A percentile compares a stretch with the other conserved stretches of the same genome.
Conservation (phyloP, 306 rosid genomes). For the Astragalus membranaceus region DNA sequence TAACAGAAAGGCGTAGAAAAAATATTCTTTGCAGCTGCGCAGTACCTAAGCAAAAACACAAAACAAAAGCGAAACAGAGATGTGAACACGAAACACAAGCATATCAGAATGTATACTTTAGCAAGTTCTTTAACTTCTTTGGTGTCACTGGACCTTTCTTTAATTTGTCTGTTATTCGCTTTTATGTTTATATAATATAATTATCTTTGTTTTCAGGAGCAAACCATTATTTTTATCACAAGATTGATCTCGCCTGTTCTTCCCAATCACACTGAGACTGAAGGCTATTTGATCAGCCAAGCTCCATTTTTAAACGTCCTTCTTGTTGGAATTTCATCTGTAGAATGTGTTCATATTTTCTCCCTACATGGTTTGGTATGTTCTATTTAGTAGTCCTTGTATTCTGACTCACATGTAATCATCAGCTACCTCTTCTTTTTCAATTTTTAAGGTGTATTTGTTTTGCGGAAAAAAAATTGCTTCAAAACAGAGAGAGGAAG, state of each 20-base stretch:
- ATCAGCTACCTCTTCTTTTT: neutral
- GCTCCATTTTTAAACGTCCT: conserved; percentile 74
- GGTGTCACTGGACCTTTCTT: conserved; percentile 2
- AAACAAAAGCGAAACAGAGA: too few species aligned
- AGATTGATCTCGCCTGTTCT: conserved; percentile 60
- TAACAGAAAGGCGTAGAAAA: neutral
- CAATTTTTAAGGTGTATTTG: neutral
- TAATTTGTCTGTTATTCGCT: neutral
- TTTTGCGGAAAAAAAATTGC: neutral
- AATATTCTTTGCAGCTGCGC: neutral
- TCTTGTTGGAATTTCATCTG: conserved; percentile 66
- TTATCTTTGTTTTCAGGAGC: conserved; percentile 62
- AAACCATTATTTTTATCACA: conserved; percentile 49
- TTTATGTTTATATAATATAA: conserved; percentile 14
- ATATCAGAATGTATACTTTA: neutral
- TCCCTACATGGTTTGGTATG: conserved; percentile 94
- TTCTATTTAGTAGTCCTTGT: conserved; percentile 6
- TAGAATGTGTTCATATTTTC: conserved; percentile 76
- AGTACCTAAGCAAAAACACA: neutral
- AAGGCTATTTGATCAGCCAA: conserved; percentile 66
- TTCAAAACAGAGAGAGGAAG: conserved; percentile 1
- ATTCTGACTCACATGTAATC: conserved; percentile 4
- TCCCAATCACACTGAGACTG: conserved; percentile 52
- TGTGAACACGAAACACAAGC: neutral
- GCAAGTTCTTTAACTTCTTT: conserved; percentile 10